Base-by-base conservation (phyloP, 306 rosid genomes). In the Rosa persica region DNA sequence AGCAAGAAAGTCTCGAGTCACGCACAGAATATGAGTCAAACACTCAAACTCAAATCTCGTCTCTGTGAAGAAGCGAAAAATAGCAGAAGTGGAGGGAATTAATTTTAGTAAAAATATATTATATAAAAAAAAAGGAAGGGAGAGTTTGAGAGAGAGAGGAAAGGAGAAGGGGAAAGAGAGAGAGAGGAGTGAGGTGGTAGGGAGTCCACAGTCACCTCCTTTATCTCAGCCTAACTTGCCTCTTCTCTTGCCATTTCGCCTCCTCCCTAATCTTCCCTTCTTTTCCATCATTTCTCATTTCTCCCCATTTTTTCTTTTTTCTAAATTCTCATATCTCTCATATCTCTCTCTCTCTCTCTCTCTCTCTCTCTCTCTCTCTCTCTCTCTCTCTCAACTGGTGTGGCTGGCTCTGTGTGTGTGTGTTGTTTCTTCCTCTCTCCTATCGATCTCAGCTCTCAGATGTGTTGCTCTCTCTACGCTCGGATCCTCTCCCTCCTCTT, bases 181-280 rank as follows among this genome's bases (percentile, higher is more conserved):
- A 22, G 66, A 66, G 66, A 76, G 70, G 66, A 76, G 70, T 30
- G 46, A 73, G 78, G 65, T 70, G 57, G 78, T 40, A 58, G 44
- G 75, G 76, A 66, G 65, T 76, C 70, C 79, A 73, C 82, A 67
- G 69, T 80, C 83, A 52, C 78, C 83, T 62, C 88, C 84, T 82
- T 82, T 79, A 75, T 79, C 82, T 85, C 73, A 57, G 83, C 82
- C 89, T 83, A 73, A 76, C 72, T 38, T 79, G 12, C 19, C 84
- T 85, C 88, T 43, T 46, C 60, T 44, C 5, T 42, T 34, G 84
- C 76, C 82, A 76, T 76, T 76, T 30, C 36, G 36, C 36, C 36
- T 30, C 36, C 36, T 77, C 84, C 22, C 57, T 30, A 30, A 30
- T 30, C 48, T 19, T 60, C 44, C 79, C 71, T 65, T 30, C 36